Conservation (phyloP, 2,329 filamentous ascomycete species). For the Pyrenochaeta sp. region DNA sequence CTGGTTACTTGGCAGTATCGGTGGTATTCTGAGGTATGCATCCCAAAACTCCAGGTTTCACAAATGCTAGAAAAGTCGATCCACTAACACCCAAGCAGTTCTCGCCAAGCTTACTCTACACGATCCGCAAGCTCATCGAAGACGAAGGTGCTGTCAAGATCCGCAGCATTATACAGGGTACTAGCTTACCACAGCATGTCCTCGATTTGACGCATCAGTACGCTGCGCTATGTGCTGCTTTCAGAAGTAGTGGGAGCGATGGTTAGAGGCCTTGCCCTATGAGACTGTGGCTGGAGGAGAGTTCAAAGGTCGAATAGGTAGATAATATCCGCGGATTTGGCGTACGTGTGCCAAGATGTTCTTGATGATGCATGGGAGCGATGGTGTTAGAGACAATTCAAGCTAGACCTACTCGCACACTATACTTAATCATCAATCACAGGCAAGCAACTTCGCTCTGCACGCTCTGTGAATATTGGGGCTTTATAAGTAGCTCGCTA, state of each 20-base stretch:
- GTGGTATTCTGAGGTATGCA: conserved; percentile 89
- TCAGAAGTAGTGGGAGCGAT: conserved; percentile 92
- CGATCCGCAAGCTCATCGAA: conserved; percentile 91
- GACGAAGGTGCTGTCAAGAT: conserved; percentile 98
- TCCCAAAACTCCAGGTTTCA: no score
- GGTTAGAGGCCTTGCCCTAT: conserved; percentile 59
- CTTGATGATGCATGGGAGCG: conserved; percentile 25
- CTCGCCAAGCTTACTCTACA: conserved; percentile 86
- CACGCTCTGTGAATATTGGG: no score
- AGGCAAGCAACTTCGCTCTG: no score
- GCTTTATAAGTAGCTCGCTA: no score
- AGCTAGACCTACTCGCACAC: not conserved
- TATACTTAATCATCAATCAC: not conserved
- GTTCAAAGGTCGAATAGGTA: not conserved
- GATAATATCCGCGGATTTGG: not conserved
- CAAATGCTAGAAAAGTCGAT: not conserved
- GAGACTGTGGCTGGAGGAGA: not conserved
- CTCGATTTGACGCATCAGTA: conserved; percentile 96
- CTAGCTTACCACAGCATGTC: conserved; percentile 89
- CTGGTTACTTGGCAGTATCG: conserved; percentile 98
- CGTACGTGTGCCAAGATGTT: not conserved
- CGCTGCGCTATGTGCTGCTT: conserved; percentile 90
- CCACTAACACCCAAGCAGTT: conserved; percentile 63
- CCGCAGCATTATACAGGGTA: conserved; percentile 95
- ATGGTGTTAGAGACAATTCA: conserved; percentile 15